Conservation (phyloP, 768 basidiomycete genomes). For the Amanita rubescens region DNA sequence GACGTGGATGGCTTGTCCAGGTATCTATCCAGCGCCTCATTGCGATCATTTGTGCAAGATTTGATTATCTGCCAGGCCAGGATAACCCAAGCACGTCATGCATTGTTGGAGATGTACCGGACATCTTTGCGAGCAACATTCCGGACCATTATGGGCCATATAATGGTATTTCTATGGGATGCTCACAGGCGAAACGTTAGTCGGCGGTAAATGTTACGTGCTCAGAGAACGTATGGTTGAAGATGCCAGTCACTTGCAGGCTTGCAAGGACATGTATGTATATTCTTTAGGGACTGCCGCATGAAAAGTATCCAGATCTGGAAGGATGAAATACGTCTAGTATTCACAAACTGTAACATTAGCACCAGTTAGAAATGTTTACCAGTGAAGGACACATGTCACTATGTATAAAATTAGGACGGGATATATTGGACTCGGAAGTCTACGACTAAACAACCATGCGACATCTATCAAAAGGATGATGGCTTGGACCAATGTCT, state of each 20-base stretch:
- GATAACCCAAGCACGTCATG: conserved; percentile 51
- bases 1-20: conserved; percentile 49
- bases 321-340: too few species aligned
- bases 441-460: neutral
- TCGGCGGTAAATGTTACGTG: too few species aligned
- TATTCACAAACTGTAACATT: too few species aligned
- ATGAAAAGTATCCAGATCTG: too few species aligned
- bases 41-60: neutral
- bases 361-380: too few species aligned
- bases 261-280: too few species aligned
- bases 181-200: too few species aligned
- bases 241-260: too few species aligned
- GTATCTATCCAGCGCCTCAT: conserved; percentile 17
- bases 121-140: conserved; percentile 35
- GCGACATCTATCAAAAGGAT: neutral
- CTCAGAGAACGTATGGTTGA: too few species aligned
- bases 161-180: neutral
- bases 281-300: too few species aligned
- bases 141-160: conserved; percentile 39
- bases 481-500: conserved; percentile 18
- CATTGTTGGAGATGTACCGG: conserved; percentile 43
- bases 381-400: too few species aligned
- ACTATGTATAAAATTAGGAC: conserved; percentile 1
- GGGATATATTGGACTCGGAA: conserved; percentile 1
- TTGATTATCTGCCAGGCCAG: conserved; percentile 33